Base-by-base conservation (phyloP, 805 yeast genomes). In the Hemisphaericaspora nanyangensis region DNA sequence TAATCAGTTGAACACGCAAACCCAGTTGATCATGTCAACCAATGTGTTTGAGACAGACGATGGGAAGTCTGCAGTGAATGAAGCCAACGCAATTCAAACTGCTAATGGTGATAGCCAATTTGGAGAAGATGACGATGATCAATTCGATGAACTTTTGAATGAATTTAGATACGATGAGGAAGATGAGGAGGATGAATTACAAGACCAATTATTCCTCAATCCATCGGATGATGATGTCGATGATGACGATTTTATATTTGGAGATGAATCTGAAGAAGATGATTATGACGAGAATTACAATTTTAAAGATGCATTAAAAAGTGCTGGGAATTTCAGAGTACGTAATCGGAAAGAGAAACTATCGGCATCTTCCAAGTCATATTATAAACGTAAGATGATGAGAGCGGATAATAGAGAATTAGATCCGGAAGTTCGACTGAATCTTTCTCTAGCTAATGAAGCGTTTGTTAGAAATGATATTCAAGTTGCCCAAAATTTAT, bases 381-480 rank as follows among this genome's bases (percentile, higher is more conserved):
- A 56, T 50, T 49, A 68, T 52, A 61, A 65, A 43, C 52, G 74
- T 11, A 63, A 59, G 44, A 58, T 67, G 48, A 60, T 54, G 52
- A 41, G 53, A 22, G 52, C 52, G 17, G 41, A 74, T 17, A 56
- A 66, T 28, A 60, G 70, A 35, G 77, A 76, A 17, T 51, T 79
- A 44, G 82, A 82, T 48, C 96, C 90, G 0, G 95, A 85, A 56
- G 85, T 87, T 3, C 70, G 82, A 34, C 65, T 70, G 28, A 54
- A 81, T 39, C 58, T 87, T 17, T 80, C 91, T 7, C 70, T 72
- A 47, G 96, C 95, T 1, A 85, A 87, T 51, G 89, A 82, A 49
- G 85, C 88, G 0, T 89, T 82, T 67, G 95, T 85, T 1, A 55
- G 74, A 22, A 72, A 73, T 35, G 82, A 84, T 50, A 70, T 76